Conservation (phyloP, 495 filamentous ascomycete species). For the Penicillium coffeae region DNA sequence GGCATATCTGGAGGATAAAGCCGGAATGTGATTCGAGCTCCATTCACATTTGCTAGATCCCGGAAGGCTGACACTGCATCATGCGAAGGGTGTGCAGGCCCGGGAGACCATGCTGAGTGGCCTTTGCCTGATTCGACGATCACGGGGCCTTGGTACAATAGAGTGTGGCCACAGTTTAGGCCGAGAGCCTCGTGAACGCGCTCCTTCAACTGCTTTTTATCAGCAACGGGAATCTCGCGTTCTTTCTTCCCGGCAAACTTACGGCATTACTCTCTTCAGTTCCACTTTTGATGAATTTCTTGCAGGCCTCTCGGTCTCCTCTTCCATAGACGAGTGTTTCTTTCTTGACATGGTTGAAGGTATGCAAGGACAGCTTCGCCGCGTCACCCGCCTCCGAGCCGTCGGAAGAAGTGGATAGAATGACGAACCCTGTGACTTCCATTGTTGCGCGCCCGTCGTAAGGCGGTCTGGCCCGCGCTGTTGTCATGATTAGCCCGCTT, state of each 20-base stretch:
- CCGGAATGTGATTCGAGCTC: constrained; percentile 1
- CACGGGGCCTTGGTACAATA: neutral
- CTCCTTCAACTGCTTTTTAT: neutral
- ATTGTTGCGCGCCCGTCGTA: neutral
- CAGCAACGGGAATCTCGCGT: neutral
- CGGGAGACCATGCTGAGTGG: neutral
- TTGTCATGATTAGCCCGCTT: neutral
- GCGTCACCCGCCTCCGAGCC: neutral
- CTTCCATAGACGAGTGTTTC: neutral
- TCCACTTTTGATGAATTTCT: neutral
- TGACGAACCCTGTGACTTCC: neutral
- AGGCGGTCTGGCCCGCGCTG: neutral
- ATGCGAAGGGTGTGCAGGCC: neutral
- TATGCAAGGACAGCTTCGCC: neutral
- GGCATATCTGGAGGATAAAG: constrained; percentile 1
- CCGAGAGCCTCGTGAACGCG: neutral
- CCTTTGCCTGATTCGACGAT: neutral
- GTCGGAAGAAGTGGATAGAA: neutral
- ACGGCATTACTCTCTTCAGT: neutral
- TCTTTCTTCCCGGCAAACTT: neutral
- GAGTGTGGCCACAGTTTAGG: neutral
- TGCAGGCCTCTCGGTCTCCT: neutral
- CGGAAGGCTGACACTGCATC: constrained; percentile 4
- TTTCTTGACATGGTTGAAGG: neutral
- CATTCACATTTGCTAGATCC: constrained; percentile 5